Base-by-base conservation (phyloP, 257 asterid genomes). In the Anisodus tanguticus region DNA sequence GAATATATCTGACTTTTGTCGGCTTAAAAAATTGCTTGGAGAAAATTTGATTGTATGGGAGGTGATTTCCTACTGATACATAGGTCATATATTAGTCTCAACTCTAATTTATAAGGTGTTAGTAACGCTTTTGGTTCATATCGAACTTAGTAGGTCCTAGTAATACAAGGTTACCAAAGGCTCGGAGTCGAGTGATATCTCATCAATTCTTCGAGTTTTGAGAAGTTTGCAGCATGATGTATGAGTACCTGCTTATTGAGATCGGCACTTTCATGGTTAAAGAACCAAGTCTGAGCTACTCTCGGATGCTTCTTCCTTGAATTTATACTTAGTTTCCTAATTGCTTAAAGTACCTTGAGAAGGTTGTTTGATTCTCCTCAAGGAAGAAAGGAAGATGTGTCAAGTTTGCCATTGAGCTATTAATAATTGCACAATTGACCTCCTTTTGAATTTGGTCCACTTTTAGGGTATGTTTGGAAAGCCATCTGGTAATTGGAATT, bases 1-100 rank as follows among this genome's bases (percentile, higher is more conserved):
- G 66, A 77, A 77, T 77, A 53, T 77, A 15, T 53, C 64, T 54
- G 10, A 77, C 19, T 19, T 77, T 53, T 54, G 31, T 77, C 13
- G 49, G 49, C 16, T 0, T 10, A 31, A 53, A 5, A 62, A 49
- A 12, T 5, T 43, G 11, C 62, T 1, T 76, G 26, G 22, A 51
- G 81, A 49, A 74, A 22, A 49, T 22, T 77, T 76, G 62, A 39
- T 51, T 53, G 64, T 76, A 76, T 26, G 82, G 82, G 63, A 77
- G 82, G 47, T 31, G 26, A 53, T 77, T 77, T 53, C 63, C 26
- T 47, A 26, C 60, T 51, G 6, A 8, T 41, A 41, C 5, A 41
- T 53, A 77, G 64, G 49, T 53, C 63, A 53, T 26, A 53, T 26
- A 77, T 6, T 11, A 49, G 82, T 77, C 31, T 12, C 0, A 43